A percentile compares a stretch with the other conserved stretches of the same genome.
phyloP scores from a whole-genome alignment of 352 stramenopile species.

The Pythium chondricola region DNA sequence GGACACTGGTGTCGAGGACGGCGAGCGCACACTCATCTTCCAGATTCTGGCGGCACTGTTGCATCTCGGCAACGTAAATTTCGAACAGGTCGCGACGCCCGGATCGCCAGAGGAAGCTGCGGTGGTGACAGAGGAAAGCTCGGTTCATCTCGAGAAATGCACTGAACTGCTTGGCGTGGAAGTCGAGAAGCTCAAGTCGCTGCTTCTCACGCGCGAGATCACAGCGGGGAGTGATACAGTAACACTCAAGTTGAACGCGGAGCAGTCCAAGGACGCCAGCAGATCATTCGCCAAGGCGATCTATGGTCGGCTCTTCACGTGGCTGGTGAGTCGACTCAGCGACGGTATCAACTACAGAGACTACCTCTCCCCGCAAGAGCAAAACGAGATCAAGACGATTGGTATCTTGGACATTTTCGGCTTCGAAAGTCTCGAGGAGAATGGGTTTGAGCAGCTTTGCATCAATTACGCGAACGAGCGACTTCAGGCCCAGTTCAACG shows the following conservation, averaged over 20 bases:
- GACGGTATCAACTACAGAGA: slow-evolving; percentile 77
- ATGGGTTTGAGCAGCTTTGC: slow-evolving; percentile 84
- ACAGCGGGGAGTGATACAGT: slow-evolving; percentile 89
- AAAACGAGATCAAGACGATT: slow-evolving; percentile 59
- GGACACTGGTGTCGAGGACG: slow-evolving; percentile 53
- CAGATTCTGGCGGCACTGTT: slow-evolving; percentile 87
- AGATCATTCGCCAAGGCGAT: slow-evolving; percentile 95
- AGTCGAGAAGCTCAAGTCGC: slow-evolving; percentile 67
- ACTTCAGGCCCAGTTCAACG: slow-evolving; percentile 84
- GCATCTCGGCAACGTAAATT: slow-evolving; percentile 94
- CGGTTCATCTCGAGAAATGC: slow-evolving; percentile 69
- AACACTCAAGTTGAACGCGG: slow-evolving; percentile 60
- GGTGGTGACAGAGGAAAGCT: slow-evolving; percentile 28
- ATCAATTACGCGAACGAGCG: slow-evolving; percentile 87
- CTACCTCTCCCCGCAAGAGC: slow-evolving; percentile 27
- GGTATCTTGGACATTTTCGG: slow-evolving; percentile 89
- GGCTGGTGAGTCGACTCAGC: slow-evolving; percentile 86
- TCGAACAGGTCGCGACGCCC: slow-evolving; percentile 23
- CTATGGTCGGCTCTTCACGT: slow-evolving; percentile 95
- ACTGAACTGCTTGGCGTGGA: slow-evolving; percentile 86
- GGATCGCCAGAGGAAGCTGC: slow-evolving; percentile 40
- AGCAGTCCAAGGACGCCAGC: slow-evolving; percentile 83
- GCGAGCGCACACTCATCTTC: slow-evolving; percentile 53
- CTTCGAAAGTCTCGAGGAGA: slow-evolving; percentile 78
- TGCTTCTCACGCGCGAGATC: slow-evolving; percentile 89